These are phyloP conservation scores for Colletotrichum tamarilloi DNA, from an alignment of 2,329 filamentous ascomycete species.

Conservation along the genomic window DNA sequence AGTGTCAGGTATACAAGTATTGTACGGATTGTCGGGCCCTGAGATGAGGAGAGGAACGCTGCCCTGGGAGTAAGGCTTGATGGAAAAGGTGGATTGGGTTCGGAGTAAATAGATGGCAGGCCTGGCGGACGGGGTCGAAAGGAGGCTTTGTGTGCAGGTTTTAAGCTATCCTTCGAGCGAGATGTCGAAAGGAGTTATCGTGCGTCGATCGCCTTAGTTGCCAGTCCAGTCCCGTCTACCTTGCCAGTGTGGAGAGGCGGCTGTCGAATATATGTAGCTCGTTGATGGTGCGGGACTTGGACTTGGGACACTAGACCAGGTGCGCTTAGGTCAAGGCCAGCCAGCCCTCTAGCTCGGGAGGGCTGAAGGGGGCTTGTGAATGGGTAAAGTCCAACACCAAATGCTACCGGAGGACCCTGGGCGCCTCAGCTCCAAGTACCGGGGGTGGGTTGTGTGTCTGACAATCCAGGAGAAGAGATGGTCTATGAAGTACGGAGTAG, in stretches of 20 bases:
- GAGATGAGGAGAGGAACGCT: not conserved
- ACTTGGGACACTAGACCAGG: constrained; percentile 42
- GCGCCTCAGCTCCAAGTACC: constrained; percentile 35
- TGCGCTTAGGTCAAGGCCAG: constrained; percentile 42
- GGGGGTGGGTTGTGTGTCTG: constrained; percentile 29
- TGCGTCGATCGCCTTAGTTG: constrained; percentile 34
- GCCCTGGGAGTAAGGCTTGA: not conserved
- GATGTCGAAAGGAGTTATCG: constrained; percentile 35
- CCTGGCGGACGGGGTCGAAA: constrained; percentile 23
- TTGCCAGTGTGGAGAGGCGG: constrained; percentile 30
- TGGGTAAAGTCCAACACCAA: constrained; percentile 26
- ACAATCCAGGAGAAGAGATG: constrained; percentile 10
- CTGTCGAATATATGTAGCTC: constrained; percentile 37
- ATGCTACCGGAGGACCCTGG: constrained; percentile 29
- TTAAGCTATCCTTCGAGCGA: constrained; percentile 32
- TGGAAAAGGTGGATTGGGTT: not conserved
- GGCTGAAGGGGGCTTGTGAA: constrained; percentile 48
- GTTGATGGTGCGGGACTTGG: constrained; percentile 36
- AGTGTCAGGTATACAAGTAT: not conserved
- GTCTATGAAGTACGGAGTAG: not conserved
- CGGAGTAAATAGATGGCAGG: constrained; percentile 5
- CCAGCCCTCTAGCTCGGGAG: constrained; percentile 49
- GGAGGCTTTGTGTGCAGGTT: constrained; percentile 33
- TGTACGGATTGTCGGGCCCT: not conserved
- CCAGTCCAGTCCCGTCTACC: constrained; percentile 27